Conservation (phyloP, 495 filamentous ascomycete species). For the Hyaloscypha finlandica region DNA sequence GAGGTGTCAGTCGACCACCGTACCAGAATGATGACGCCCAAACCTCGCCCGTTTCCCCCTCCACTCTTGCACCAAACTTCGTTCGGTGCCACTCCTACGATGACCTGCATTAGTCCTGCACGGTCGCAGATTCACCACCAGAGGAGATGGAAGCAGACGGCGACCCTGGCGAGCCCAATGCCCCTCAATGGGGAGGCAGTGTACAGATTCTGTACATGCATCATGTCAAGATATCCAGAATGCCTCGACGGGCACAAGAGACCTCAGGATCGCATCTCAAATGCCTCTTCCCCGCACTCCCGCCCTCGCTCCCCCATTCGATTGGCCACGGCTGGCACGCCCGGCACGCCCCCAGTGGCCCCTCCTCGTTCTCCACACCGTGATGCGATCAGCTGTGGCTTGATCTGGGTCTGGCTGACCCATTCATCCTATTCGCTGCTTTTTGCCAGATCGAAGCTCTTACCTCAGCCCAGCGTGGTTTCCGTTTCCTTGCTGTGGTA, state of each 20-base stretch:
- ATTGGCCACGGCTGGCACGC: neutral
- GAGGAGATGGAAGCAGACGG: neutral
- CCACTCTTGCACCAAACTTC: neutral
- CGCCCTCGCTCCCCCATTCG: neutral
- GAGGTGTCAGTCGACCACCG: neutral
- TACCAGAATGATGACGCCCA: neutral
- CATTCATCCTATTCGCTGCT: neutral
- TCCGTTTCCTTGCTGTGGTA: conserved; percentile 19
- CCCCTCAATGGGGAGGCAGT: neutral
- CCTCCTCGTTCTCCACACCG: neutral
- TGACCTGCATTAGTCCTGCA: neutral
- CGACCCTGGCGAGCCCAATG: neutral
- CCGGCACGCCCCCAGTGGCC: neutral
- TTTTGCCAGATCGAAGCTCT: conserved; percentile 1
- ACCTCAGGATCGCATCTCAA: neutral
- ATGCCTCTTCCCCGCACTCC: neutral
- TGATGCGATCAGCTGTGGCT: neutral
- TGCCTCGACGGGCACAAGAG: too few species aligned
- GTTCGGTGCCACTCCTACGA: neutral
- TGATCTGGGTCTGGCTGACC: neutral
- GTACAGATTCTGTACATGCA: too few species aligned
- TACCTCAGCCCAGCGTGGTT: neutral
- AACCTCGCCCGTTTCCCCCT: neutral
- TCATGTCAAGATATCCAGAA: too few species aligned
- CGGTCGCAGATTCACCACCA: neutral